Evolutionary conservation across 2,329 filamentous ascomycete species (phyloP), one percentile per base, ranked within the genome.

Genomic region (Neonectria hederae): DNA sequence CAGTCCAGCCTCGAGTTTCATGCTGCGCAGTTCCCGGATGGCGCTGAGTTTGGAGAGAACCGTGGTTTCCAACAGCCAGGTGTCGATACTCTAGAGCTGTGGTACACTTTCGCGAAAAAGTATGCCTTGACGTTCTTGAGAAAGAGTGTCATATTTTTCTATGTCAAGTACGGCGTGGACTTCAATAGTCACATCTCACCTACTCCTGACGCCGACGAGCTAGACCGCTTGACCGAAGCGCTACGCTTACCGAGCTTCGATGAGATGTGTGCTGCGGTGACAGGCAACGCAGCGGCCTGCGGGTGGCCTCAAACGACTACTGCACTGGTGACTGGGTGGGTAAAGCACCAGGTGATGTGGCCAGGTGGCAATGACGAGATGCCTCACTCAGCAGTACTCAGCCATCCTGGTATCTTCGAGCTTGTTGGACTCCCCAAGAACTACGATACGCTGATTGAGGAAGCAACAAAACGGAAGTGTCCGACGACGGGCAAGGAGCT

Each of bases 341-440:
- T 97, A 55, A 84, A 84, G 54, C 90, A 93, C 74, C 84, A 88
- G 68, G 79, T 83, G 21, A 73, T 78, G 60, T 82, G 79, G 77
- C 75, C 78, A 17, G 66, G 74, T n/a, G 71, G 71, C 24, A 61
- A 70, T 22, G 68, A 65, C 9, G 74, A 75, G 51, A 68, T 76
- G 59, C 78, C 80, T 19, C 63, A 69, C 17, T 84, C 84, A 8
- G 84, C 85, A 38, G 78, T 85, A 68, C 72, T 87, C 71, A 90
- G 92, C 59, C 96, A 99, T 76, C 97, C 96, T 0, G 91, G 89
- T 51, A 97, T 99, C 68, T 97, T 96, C 74, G 96, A 99, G 78
- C 87, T 99, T 24, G 90, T 99, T 13, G 96, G 96, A 1, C 82
- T 99, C 53, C 96, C 96, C 1, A 92, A 92, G 79, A 94, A 95